Evolutionary conservation across 1,284 basidiomycete species (phyloP).

Genomic region (Limonomyces culmigenus): DNA sequence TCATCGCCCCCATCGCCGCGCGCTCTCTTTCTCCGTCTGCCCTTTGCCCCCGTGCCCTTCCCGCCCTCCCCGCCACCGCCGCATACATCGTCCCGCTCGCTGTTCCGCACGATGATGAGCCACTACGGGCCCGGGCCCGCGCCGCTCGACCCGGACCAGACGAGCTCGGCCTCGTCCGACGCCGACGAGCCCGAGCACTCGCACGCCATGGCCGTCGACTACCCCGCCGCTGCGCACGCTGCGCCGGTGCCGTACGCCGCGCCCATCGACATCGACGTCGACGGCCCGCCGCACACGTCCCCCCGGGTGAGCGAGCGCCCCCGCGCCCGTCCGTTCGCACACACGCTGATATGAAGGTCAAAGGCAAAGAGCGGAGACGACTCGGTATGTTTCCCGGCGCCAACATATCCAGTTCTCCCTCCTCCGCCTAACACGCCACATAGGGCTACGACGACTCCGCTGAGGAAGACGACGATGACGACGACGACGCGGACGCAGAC

Average conservation of each 20-base stretch:
- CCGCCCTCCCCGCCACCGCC: constrained; percentile 13
- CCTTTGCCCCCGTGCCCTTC: constrained; percentile 6
- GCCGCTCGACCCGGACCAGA: neutral
- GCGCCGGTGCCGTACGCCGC: constrained; percentile 28
- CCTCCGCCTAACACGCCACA: constrained; percentile 6
- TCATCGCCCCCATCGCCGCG: constrained; percentile 17
- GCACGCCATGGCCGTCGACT: constrained; percentile 26
- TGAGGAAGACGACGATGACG: constrained; percentile 13
- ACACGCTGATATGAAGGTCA: too few relatives aligned
- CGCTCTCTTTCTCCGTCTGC: constrained; percentile 6
- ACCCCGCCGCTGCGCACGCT: constrained; percentile 23
- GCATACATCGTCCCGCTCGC: constrained; percentile 9
- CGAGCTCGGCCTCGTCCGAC: too few relatives aligned
- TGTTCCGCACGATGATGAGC: neutral
- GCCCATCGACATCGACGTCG: constrained; percentile 32
- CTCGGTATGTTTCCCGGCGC: too few relatives aligned
- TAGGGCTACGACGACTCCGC: constrained; percentile 51
- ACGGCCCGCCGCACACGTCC: constrained; percentile 19
- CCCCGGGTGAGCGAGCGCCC: constrained; percentile 10
- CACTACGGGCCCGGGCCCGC: neutral
- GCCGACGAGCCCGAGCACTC: constrained; percentile 7
- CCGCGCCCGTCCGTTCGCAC: neutral
- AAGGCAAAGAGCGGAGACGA: constrained; percentile 42
- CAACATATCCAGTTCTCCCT: too few relatives aligned
- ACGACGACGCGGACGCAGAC: constrained; percentile 37